phyloP scores from a whole-genome alignment of 192 early-diverging fungal species.

The Coemansia sp. region DNA sequence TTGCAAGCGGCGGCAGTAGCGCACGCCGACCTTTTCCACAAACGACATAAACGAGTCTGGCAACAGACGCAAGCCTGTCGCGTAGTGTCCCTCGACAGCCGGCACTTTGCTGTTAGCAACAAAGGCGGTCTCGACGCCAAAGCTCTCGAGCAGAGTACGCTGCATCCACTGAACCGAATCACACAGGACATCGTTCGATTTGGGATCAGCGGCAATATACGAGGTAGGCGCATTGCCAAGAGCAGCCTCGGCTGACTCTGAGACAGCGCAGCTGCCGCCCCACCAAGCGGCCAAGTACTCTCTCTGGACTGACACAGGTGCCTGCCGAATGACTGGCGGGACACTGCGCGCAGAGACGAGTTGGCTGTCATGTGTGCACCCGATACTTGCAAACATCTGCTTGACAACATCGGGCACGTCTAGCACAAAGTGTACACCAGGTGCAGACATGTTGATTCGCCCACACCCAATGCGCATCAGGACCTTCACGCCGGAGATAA shows the following conservation, averaged over 20 bases:
- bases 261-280: constrained; percentile 17
- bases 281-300: constrained; percentile 58
- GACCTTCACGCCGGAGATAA: constrained; percentile 16
- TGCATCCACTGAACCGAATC: constrained; percentile 12
- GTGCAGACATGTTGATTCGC: constrained; percentile 5
- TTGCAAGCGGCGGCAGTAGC: constrained; percentile 32
- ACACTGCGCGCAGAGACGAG: neutral
- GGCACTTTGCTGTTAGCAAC: constrained; percentile 7
- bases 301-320: constrained; percentile 49
- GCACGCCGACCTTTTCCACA: constrained; percentile 39
- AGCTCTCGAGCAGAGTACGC: neutral
- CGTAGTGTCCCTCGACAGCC: neutral
- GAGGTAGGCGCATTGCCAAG: neutral
- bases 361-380: neutral
- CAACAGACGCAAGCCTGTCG: constrained; percentile 13
- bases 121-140: constrained; percentile 1
- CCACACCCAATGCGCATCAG: neutral
- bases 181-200: neutral
- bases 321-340: constrained; percentile 6
- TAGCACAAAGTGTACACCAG: constrained; percentile 8
- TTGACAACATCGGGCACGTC: constrained; percentile 19
- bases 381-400: neutral
- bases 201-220: neutral
- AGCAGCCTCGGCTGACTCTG: neutral
- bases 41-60: constrained; percentile 19